Conservation (phyloP, 2,329 filamentous ascomycete species). For the Truncatella angustata region DNA sequence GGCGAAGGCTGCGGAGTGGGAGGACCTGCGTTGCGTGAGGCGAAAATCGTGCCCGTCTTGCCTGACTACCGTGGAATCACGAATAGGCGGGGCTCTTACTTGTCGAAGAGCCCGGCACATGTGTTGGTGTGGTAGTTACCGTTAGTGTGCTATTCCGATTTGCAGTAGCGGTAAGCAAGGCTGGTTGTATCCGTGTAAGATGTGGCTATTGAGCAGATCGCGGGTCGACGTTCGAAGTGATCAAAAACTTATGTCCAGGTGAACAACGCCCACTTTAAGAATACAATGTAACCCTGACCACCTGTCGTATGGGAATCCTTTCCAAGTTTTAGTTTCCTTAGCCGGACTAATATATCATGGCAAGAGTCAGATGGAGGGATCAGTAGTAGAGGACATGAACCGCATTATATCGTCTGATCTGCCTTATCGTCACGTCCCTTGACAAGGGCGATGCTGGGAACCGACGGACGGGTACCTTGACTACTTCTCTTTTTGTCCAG, state of each 20-base stretch:
- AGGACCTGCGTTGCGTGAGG: slow-evolving; percentile 28
- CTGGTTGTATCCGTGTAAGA: background rate
- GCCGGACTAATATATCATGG: slow-evolving; percentile 33
- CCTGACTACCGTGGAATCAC: slow-evolving; percentile 23
- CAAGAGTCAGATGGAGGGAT: slow-evolving; percentile 29
- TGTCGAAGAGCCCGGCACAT: slow-evolving; percentile 34
- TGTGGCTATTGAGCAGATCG: background rate
- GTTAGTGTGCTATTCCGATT: background rate
- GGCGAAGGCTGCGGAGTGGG: slow-evolving; percentile 27
- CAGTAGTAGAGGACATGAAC: slow-evolving; percentile 34
- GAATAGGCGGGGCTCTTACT: slow-evolving; percentile 27
- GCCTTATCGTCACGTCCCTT: slow-evolving; percentile 32
- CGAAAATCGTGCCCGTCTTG: slow-evolving; percentile 29
- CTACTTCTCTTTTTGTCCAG: slow-evolving; percentile 38
- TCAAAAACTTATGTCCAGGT: slow-evolving; percentile 25
- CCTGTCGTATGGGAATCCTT: slow-evolving; percentile 28
- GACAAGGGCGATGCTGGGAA: slow-evolving; percentile 32
- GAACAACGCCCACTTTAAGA: slow-evolving; percentile 22
- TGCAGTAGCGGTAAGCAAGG: background rate
- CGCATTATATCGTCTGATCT: slow-evolving; percentile 50
- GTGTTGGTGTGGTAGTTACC: slow-evolving; percentile 24
- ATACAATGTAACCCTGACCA: slow-evolving; percentile 27
- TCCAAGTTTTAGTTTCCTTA: slow-evolving; percentile 30
- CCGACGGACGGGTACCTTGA: slow-evolving; percentile 38
- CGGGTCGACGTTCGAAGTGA: slow-evolving; percentile 12